Conservation (phyloP, 768 basidiomycete genomes). For the Suillus weaverae region DNA sequence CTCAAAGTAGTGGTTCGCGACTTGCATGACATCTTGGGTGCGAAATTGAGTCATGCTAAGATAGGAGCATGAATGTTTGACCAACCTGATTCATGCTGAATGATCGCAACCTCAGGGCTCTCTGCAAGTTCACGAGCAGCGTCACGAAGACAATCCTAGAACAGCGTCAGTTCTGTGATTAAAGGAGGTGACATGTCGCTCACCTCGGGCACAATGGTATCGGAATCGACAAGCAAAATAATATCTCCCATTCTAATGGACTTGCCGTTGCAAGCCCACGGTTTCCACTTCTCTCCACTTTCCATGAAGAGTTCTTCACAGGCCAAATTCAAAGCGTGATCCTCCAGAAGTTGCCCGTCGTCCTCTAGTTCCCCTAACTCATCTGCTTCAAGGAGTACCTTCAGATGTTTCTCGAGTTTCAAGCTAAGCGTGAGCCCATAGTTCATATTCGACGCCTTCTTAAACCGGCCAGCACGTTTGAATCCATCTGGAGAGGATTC, state of each 20-base stretch:
- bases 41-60: background rate
- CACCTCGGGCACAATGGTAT: constrained; percentile 75
- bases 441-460: constrained; percentile 90
- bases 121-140: constrained; percentile 77
- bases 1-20: constrained; percentile 82
- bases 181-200: constrained; percentile 1
- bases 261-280: constrained; percentile 77
- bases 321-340: constrained; percentile 69
- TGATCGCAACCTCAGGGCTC: constrained; percentile 81
- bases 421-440: constrained; percentile 57
- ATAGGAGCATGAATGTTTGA: constrained; percentile 12
- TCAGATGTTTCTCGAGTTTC: constrained; percentile 50
- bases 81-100: constrained; percentile 78
- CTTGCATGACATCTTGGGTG: constrained; percentile 73
- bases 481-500: constrained; percentile 47
- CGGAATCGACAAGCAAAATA: constrained; percentile 79
- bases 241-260: constrained; percentile 76
- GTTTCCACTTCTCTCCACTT: constrained; percentile 58
- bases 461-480: constrained; percentile 77
- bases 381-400: constrained; percentile 44
- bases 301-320: constrained; percentile 71
- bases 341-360: constrained; percentile 55
- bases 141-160: constrained; percentile 79
- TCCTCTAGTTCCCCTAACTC: constrained; percentile 35
- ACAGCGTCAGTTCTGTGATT: background rate